phyloP scores from a whole-genome alignment of 2,329 filamentous ascomycete species.

The Fusarium sp. region DNA sequence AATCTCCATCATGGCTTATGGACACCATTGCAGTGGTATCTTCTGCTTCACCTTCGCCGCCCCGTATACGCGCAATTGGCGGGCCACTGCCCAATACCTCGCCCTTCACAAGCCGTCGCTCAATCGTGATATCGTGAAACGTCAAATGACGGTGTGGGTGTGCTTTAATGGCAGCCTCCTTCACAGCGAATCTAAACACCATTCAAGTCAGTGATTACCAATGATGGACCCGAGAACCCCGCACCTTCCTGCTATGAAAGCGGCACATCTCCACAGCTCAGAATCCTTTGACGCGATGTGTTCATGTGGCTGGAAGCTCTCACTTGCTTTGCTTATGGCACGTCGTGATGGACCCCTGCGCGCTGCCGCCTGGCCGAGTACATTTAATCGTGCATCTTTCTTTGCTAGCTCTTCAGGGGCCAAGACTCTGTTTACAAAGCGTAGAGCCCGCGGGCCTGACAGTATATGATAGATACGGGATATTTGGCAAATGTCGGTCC shows the following conservation, averaged over 20 bases:
- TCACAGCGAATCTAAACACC: constrained; percentile 69
- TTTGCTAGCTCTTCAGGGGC: constrained; percentile 46
- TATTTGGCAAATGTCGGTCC: constrained; percentile 81
- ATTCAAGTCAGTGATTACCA: constrained; percentile 1
- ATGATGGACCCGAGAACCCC: not conserved
- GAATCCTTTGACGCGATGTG: constrained; percentile 18
- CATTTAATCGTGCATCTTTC: constrained; percentile 34
- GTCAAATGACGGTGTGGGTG: constrained; percentile 65
- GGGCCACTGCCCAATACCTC: constrained; percentile 49
- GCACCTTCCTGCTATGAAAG: constrained; percentile 50
- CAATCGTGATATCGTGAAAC: constrained; percentile 68
- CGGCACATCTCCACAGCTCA: constrained; percentile 47
- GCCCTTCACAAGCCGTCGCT: constrained; percentile 37
- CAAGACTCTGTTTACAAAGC: constrained; percentile 60
- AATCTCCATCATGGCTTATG: constrained; percentile 88
- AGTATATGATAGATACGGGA: constrained; percentile 70
- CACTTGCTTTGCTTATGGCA: not conserved
- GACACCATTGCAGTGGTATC: constrained; percentile 72
- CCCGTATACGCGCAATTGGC: constrained; percentile 55
- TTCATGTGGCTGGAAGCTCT: not conserved
- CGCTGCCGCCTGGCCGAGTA: constrained; percentile 2
- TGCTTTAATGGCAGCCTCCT: constrained; percentile 79
- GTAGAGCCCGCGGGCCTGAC: constrained; percentile 48
- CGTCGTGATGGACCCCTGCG: not conserved
- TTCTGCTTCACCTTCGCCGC: constrained; percentile 37